Evolutionary conservation across 495 filamentous ascomycete species (phyloP), one percentile per base, ranked within the genome.

Genomic region (Penicillium steckii): DNA sequence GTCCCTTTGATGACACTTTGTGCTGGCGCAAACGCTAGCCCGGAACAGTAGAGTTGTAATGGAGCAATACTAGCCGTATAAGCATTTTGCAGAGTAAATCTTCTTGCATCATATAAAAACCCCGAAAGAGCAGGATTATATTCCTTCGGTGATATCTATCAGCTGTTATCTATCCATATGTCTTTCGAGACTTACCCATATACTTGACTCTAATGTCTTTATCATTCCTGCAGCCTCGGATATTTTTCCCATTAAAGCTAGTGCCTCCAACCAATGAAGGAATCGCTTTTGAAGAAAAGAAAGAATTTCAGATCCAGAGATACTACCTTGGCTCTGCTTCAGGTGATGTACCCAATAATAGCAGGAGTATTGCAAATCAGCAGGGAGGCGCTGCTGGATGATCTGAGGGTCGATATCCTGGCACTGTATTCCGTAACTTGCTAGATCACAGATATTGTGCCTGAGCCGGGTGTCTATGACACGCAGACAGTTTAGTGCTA

Each of bases 331-430:
- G 17, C 55, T 19, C 23, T 46, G 23, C 8, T 12, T 9, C 2
- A 78, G 22, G 64, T 84, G 75, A 47, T 71, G 30, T 38, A 73
- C 62, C 79, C 73, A 82, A 54, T 77, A 74, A 8, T 58, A 62
- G 55, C 73, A 81, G 22, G 71, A 50, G 48, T 81, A 76, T 56
- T 60, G 53, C 18, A 72, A 41, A 48, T 69, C 63, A 19, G 56
- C 4, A 37, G 66, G 59, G 9, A 79, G 43, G 19, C 45, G 50
- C 0, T 59, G n/a, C 8, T 46, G 26, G 23, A 73, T 64, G 2
- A 21, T 50, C 8, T 52, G 19, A n/a, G 4, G 8, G 46, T 64
- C 52, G 29, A 76, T 59, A 1, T 73, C 67, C 4, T 1, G 44
- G 33, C 55, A 22, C n/a, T 52, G 43, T 19, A 26, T 54, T 19